These are phyloP conservation scores for Jaltomata sinuosa DNA, from an alignment of 257 asterid genomes.

Conservation along the genomic window DNA sequence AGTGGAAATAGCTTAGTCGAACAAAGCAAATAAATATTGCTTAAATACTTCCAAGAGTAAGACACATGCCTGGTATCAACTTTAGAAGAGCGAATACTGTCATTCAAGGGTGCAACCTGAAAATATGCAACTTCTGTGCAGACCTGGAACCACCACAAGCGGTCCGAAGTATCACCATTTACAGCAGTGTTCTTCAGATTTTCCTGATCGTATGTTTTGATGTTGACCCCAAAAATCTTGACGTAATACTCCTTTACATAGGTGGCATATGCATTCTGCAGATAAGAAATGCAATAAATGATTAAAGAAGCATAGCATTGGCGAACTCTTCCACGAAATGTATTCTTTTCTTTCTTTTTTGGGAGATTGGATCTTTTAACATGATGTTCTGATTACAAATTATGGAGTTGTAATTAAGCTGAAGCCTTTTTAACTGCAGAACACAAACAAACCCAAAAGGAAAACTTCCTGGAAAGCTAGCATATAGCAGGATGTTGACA, in stretches of 20 bases:
- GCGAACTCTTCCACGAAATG: background rate
- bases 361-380: background rate
- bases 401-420: background rate
- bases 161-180: slow-evolving; percentile 36
- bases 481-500: background rate
- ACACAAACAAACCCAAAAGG: background rate
- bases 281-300: slow-evolving; percentile 3
- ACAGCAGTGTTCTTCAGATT: slow-evolving; percentile 46
- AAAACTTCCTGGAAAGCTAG: background rate
- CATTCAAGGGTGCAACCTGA: slow-evolving; percentile 93
- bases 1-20: background rate
- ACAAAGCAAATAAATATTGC: background rate
- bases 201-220: slow-evolving; percentile 66
- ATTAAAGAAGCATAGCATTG: background rate
- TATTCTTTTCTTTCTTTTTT: background rate
- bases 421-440: background rate
- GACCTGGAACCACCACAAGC: slow-evolving; percentile 99
- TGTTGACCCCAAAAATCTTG: slow-evolving; percentile 35
- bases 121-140: slow-evolving; percentile 97
- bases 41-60: background rate
- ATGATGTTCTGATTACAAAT: background rate
- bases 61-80: slow-evolving; percentile 58
- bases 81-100: slow-evolving; percentile 79
- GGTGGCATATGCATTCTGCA: slow-evolving; percentile 85
- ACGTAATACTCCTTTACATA: slow-evolving; percentile 58